phyloP scores from a whole-genome alignment of 2,329 filamentous ascomycete genomes.

The Aspergillus melleus region DNA sequence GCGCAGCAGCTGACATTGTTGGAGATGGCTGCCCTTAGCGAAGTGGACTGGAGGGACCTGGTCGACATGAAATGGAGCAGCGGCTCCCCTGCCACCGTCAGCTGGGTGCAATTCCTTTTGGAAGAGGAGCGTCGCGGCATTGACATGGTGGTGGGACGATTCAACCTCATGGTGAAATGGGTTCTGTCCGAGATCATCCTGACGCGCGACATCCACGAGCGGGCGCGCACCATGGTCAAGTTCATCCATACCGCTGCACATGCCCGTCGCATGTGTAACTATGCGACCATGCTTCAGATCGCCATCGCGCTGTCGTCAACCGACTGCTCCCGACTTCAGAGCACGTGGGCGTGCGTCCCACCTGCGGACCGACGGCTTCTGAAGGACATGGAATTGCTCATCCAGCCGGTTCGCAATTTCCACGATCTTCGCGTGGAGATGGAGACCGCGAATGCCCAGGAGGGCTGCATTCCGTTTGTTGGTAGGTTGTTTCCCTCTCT shows the following conservation, averaged over 20 bases:
- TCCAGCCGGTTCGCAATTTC: slow-evolving; percentile 65
- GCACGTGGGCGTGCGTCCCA: slow-evolving; percentile 61
- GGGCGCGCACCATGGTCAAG: slow-evolving; percentile 61
- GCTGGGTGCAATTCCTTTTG: slow-evolving; percentile 64
- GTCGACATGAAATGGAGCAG: slow-evolving; percentile 65
- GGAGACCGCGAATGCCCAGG: slow-evolving; percentile 59
- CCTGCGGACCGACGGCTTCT: slow-evolving; percentile 55
- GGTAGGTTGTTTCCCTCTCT: slow-evolving; percentile 41
- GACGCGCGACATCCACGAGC: slow-evolving; percentile 57
- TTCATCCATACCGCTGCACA: slow-evolving; percentile 64
- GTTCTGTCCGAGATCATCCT: slow-evolving; percentile 63
- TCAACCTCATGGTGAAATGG: slow-evolving; percentile 69
- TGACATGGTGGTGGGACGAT: slow-evolving; percentile 64
- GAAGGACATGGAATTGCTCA: slow-evolving; percentile 59
- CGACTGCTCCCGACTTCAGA: slow-evolving; percentile 57
- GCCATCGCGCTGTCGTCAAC: slow-evolving; percentile 62
- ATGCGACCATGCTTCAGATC: slow-evolving; percentile 66
- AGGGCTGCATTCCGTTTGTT: slow-evolving; percentile 67
- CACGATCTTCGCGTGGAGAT: slow-evolving; percentile 63
- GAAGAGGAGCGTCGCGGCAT: slow-evolving; percentile 58
- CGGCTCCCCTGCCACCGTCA: slow-evolving; percentile 51
- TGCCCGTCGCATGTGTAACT: slow-evolving; percentile 60
- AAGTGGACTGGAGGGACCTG: slow-evolving; percentile 67
- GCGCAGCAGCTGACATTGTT: slow-evolving; percentile 66
- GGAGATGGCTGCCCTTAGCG: slow-evolving; percentile 65